Evolutionary conservation across 345 rosid genomes (phyloP).

Genomic region (Dipteronia sinensis): DNA sequence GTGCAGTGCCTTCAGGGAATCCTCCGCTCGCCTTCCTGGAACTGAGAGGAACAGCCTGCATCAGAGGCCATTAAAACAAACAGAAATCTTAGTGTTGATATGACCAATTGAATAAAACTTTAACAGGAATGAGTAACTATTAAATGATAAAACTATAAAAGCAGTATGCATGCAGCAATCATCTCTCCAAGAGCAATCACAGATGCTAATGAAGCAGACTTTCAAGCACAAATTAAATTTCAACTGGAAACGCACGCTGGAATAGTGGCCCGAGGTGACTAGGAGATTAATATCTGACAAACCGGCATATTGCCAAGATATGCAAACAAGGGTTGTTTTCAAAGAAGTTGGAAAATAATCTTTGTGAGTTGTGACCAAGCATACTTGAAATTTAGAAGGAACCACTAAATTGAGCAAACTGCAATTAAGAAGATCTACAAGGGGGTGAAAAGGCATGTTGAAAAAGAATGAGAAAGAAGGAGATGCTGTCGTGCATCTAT

Average conservation of each 20-base stretch:
- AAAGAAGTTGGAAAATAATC: not conserved
- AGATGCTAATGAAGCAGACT: not conserved
- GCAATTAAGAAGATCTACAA: not conserved
- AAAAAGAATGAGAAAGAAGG: not conserved
- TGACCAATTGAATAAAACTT: not conserved
- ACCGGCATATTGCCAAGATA: not conserved
- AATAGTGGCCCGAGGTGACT: not conserved
- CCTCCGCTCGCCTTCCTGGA: slow-evolving; percentile 89
- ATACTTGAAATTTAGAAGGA: not conserved
- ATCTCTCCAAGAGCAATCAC: not conserved
- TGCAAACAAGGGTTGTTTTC: not conserved
- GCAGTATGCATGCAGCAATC: slow-evolving; percentile 3
- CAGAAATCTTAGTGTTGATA: slow-evolving; percentile 1
- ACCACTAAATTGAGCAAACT: not conserved
- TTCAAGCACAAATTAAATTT: not conserved
- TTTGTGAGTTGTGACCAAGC: not conserved
- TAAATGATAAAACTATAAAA: not conserved
- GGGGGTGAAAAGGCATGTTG: not conserved
- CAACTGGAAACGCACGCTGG: not conserved
- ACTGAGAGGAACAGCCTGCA: slow-evolving; percentile 97
- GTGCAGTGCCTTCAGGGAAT: slow-evolving; percentile 83
- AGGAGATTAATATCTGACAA: not conserved
- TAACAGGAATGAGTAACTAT: not conserved
- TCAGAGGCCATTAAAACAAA: slow-evolving; percentile 22
- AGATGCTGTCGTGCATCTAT: not conserved